Evolutionary conservation across 2,329 filamentous ascomycete genomes (phyloP).

Genomic region (Nemania bipapillata): DNA sequence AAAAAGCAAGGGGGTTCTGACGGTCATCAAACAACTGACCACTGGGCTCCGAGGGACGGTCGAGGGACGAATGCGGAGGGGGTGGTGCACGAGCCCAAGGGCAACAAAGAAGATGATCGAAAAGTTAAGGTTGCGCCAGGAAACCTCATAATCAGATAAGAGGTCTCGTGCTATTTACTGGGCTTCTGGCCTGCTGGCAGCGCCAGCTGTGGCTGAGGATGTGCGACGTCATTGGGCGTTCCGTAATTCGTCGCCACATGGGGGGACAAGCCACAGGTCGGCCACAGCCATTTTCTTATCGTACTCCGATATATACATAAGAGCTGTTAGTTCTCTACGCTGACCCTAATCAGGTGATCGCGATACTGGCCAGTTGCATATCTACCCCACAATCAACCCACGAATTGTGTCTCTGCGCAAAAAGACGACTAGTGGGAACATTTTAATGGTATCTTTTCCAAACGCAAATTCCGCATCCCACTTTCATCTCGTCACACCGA

Average conservation of each 20-base stretch:
- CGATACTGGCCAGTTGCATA: slow-evolving; percentile 15
- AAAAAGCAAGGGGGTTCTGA: slow-evolving; percentile 1
- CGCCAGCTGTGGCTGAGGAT: slow-evolving; percentile 36
- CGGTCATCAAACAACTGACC: slow-evolving; percentile 9
- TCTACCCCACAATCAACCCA: slow-evolving; percentile 35
- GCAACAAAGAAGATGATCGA: slow-evolving; percentile 40
- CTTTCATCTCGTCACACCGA: slow-evolving; percentile 49
- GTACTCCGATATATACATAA: not conserved
- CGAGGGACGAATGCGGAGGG: slow-evolving; percentile 40
- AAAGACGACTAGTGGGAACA: slow-evolving; percentile 31
- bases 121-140: slow-evolving; percentile 35
- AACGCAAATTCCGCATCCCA: slow-evolving; percentile 44
- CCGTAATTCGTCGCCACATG: slow-evolving; percentile 14
- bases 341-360: slow-evolving; percentile 50
- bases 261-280: slow-evolving; percentile 20
- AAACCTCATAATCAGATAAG: slow-evolving; percentile 40
- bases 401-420: slow-evolving; percentile 38
- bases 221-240: slow-evolving; percentile 38
- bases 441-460: slow-evolving; percentile 47
- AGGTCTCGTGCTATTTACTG: slow-evolving; percentile 45
- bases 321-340: not conserved
- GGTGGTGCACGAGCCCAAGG: slow-evolving; percentile 38
- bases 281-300: not conserved
- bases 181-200: slow-evolving; percentile 27
- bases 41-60: not conserved